Conservation (phyloP, 345 rosid genomes). For the Boechera divaricarpa region DNA sequence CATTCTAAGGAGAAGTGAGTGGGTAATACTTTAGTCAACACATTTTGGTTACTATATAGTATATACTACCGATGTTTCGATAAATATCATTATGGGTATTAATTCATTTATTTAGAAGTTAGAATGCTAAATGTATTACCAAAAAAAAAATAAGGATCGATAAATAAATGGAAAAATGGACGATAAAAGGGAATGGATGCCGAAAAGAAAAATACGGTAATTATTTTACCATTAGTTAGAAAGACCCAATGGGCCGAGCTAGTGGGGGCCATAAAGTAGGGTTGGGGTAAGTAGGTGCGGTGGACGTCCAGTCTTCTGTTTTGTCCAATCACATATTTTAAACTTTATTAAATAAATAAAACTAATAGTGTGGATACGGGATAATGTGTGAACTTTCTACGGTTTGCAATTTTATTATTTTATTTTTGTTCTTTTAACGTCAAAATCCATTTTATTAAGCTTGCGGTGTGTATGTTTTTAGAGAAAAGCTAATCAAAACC, state of each 20-base stretch:
- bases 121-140: background rate
- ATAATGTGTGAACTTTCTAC: too few relatives aligned
- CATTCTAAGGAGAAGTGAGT: background rate
- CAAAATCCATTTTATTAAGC: too few relatives aligned
- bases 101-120: background rate
- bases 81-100: background rate
- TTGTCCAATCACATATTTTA: conserved; percentile 20
- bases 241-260: conserved; percentile 47
- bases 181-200: background rate
- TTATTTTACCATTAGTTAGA: background rate
- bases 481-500: too few relatives aligned
- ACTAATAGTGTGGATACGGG: background rate
- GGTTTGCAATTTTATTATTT: too few relatives aligned
- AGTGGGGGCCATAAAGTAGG: conserved; percentile 39
- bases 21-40: conserved; percentile 13
- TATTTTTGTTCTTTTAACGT: too few relatives aligned
- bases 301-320: conserved; percentile 38
- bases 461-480: too few relatives aligned
- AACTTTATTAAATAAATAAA: background rate
- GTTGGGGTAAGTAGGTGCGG: conserved; percentile 36
- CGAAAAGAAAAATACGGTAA: background rate
- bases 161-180: background rate
- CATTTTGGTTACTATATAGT: background rate
- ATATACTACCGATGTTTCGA: background rate
- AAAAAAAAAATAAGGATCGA: background rate